Percentiles rank a stretch among this genome's conserved stretches.
phyloP scores from a whole-genome alignment of 2,329 filamentous ascomycete species.

The Cryphonectria radicalis region DNA sequence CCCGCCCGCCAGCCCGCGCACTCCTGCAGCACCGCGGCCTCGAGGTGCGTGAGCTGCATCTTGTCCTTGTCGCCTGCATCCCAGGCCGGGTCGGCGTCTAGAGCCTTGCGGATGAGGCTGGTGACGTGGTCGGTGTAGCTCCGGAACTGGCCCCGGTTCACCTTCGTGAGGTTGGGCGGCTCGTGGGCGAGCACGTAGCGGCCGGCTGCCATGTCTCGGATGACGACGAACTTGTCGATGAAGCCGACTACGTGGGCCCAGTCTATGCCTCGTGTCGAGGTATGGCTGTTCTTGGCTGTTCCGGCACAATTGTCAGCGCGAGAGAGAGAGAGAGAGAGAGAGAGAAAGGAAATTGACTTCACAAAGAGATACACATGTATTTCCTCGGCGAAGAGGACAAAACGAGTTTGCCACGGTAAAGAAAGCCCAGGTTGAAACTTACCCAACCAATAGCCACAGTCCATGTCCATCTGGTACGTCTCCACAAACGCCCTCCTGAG shows the following conservation, averaged over 20 bases:
- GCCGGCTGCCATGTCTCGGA: neutral
- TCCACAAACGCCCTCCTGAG: neutral
- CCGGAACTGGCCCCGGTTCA: neutral
- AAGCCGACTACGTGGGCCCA: neutral
- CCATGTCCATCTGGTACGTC: neutral
- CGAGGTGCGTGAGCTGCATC: neutral
- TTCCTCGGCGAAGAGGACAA: no score
- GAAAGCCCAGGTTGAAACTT: neutral
- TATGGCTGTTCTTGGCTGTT: neutral
- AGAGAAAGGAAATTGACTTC: no score
- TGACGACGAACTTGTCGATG: neutral
- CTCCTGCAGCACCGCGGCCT: neutral
- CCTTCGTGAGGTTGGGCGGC: neutral
- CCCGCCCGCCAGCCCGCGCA: neutral
- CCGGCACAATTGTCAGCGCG: no score
- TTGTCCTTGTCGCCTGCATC: neutral
- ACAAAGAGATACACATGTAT: no score
- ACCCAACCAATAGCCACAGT: neutral
- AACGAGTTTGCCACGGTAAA: no score
- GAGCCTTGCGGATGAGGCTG: neutral
- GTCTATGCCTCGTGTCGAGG: neutral
- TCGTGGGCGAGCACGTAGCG: neutral
- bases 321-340: no score
- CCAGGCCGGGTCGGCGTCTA: neutral
- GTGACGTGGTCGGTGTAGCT: neutral